Percentiles rank a stretch among this genome's conserved stretches.
Conservation (phyloP, 192 early-diverging fungal species). For the Entrophospora sp. region DNA sequence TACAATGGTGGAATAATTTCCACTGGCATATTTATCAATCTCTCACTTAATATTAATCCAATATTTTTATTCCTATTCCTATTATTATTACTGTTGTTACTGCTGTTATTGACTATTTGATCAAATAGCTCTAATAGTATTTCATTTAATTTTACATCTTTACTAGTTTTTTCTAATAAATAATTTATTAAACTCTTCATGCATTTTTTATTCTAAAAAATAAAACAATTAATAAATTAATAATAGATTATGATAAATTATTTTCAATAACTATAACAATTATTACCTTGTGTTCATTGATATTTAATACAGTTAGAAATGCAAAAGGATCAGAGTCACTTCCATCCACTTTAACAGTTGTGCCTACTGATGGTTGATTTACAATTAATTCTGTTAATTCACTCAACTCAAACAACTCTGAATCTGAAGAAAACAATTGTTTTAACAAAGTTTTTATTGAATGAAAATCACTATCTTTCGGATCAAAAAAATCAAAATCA, state of each 20-base stretch:
- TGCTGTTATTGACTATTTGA: slow-evolving; percentile 23
- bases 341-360: slow-evolving; percentile 80
- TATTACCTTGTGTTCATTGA: slow-evolving; percentile 51
- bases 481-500: slow-evolving; percentile 94
- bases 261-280: not conserved
- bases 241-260: not conserved
- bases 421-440: slow-evolving; percentile 73
- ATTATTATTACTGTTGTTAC: too few relatives aligned
- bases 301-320: slow-evolving; percentile 66
- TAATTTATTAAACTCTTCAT: slow-evolving; percentile 37
- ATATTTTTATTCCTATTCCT: too few relatives aligned
- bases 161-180: slow-evolving; percentile 51
- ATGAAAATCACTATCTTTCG: slow-evolving; percentile 82
- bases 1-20: slow-evolving; percentile 87
- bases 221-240: not conserved
- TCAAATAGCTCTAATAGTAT: slow-evolving; percentile 29
- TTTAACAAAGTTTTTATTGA: slow-evolving; percentile 79
- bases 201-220: slow-evolving; percentile 31
- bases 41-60: slow-evolving; percentile 74
- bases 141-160: slow-evolving; percentile 29
- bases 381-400: slow-evolving; percentile 80
- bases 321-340: slow-evolving; percentile 82
- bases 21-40: slow-evolving; percentile 95
- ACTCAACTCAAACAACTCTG: slow-evolving; percentile 62
- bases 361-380: slow-evolving; percentile 65